phyloP scores from a whole-genome alignment of 805 yeast species.

The Kockiozyma suomiensis region DNA sequence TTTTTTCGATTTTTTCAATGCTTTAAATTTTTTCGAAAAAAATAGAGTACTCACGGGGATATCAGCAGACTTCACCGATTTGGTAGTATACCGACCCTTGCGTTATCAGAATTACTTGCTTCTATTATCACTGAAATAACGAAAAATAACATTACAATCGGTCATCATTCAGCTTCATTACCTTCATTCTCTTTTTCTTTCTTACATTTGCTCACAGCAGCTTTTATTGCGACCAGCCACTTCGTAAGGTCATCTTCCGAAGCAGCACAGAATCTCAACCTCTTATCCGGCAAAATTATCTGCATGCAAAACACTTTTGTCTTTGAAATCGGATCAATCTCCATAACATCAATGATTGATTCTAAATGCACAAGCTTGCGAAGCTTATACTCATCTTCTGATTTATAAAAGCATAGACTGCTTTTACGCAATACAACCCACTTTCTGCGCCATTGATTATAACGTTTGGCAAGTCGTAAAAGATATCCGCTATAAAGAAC shows the following conservation, averaged over 20 bases:
- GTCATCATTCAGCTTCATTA: background rate
- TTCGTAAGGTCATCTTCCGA: constrained; percentile 51
- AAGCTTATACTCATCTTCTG: constrained; percentile 37
- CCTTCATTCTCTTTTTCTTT: background rate
- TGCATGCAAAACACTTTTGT: constrained; percentile 51
- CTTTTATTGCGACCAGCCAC: constrained; percentile 54
- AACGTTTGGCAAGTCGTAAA: constrained; percentile 47
- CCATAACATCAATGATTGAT: constrained; percentile 53
- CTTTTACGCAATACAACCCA: constrained; percentile 50
- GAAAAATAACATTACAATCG: too few species aligned
- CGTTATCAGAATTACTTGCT: too few species aligned
- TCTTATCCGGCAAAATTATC: constrained; percentile 51
- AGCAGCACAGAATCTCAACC: constrained; percentile 50
- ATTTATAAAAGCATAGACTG: constrained; percentile 48
- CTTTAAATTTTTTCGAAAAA: too few species aligned
- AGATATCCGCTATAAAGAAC: constrained; percentile 50
- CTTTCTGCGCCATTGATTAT: constrained; percentile 53
- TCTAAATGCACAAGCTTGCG: constrained; percentile 44
- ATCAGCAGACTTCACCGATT: too few species aligned
- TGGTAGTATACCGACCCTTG: too few species aligned
- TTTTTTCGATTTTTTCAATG: too few species aligned
- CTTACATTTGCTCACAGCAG: constrained; percentile 24
- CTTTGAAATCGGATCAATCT: constrained; percentile 52
- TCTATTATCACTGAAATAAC: too few species aligned
- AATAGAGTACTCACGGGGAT: too few species aligned